These are phyloP conservation scores for Helotiales sp. DNA, from an alignment of 2,329 filamentous ascomycete genomes.

Conservation along the genomic window DNA sequence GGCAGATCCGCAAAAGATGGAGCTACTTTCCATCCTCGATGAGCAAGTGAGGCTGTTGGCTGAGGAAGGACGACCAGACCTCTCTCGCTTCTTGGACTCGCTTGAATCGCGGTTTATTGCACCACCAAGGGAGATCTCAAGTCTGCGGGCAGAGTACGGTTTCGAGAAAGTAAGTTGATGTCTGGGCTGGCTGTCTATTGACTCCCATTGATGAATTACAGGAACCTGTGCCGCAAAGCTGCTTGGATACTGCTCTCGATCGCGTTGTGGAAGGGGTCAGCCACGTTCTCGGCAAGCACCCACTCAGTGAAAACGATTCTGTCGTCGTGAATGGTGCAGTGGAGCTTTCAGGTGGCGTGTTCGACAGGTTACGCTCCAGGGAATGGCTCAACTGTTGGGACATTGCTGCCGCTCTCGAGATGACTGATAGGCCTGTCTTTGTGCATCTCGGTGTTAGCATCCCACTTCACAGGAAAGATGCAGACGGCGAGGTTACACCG, in stretches of 20 bases:
- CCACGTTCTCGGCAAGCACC: too few relatives aligned
- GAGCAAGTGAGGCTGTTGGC: slow-evolving; percentile 31
- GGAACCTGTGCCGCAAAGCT: slow-evolving; percentile 25
- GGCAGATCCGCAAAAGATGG: slow-evolving; percentile 31
- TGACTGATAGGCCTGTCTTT: too few relatives aligned
- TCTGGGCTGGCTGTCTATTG: slow-evolving; percentile 12
- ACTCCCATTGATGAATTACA: slow-evolving; percentile 27
- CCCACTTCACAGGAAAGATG: slow-evolving; percentile 31
- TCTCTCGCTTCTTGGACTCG: too few relatives aligned
- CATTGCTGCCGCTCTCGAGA: slow-evolving; percentile 35
- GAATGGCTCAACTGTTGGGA: slow-evolving; percentile 35
- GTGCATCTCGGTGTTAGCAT: slow-evolving; percentile 33
- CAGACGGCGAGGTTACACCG: slow-evolving; percentile 23
- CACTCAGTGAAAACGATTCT: too few relatives aligned
- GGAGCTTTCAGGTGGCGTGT: too few relatives aligned
- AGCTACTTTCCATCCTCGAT: slow-evolving; percentile 34
- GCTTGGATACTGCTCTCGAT: too few relatives aligned
- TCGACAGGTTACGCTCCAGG: slow-evolving; percentile 31
- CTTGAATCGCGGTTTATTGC: too few relatives aligned
- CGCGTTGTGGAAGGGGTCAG: too few relatives aligned
- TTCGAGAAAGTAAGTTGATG: slow-evolving; percentile 26
- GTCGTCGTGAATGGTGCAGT: too few relatives aligned
- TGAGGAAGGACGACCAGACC: slow-evolving; percentile 27
- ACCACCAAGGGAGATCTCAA: slow-evolving; percentile 22
- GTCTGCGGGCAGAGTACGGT: slow-evolving; percentile 27